Percentiles rank a stretch among this genome's conserved stretches.
Evolutionary conservation across 805 yeast species (phyloP).

Genomic region (Metschnikowia cerradonensis): DNA sequence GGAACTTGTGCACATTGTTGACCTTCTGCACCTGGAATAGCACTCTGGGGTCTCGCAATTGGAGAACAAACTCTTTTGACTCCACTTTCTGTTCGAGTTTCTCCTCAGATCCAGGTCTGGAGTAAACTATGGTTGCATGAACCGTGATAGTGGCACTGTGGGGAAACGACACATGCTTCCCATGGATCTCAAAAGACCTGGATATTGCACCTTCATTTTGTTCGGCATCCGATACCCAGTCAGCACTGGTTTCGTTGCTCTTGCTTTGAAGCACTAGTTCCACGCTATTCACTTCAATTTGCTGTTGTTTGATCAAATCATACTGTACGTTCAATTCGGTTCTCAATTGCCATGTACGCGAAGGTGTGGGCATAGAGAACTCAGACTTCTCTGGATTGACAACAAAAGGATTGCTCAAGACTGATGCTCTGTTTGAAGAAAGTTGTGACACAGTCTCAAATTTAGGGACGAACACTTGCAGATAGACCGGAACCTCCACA

Average conservation of each 20-base stretch:
- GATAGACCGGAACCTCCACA: constrained; percentile 22
- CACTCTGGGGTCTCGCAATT: constrained; percentile 68
- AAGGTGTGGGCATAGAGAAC: constrained; percentile 28
- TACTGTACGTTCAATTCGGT: constrained; percentile 6
- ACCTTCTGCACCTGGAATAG: constrained; percentile 36
- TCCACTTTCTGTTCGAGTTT: constrained; percentile 30
- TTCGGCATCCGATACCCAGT: constrained; percentile 8
- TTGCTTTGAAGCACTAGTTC: constrained; percentile 23
- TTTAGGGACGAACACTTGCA: constrained; percentile 21
- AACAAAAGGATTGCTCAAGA: constrained; percentile 38
- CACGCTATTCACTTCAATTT: constrained; percentile 16
- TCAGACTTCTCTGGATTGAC: constrained; percentile 14
- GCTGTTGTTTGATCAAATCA: constrained; percentile 6
- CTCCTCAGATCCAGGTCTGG: constrained; percentile 9
- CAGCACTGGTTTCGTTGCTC: constrained; percentile 26
- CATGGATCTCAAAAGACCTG: constrained; percentile 32
- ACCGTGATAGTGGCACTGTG: constrained; percentile 25
- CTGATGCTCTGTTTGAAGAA: constrained; percentile 22
- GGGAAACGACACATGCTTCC: constrained; percentile 37
- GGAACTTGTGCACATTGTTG: constrained; percentile 24
- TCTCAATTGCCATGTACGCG: constrained; percentile 29
- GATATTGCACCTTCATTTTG: not conserved
- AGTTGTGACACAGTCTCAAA: constrained; percentile 26
- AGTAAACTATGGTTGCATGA: constrained; percentile 13
- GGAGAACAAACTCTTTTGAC: constrained; percentile 51